Conservation (phyloP, 2,329 filamentous ascomycete species). For the Botrytis deweyae region DNA sequence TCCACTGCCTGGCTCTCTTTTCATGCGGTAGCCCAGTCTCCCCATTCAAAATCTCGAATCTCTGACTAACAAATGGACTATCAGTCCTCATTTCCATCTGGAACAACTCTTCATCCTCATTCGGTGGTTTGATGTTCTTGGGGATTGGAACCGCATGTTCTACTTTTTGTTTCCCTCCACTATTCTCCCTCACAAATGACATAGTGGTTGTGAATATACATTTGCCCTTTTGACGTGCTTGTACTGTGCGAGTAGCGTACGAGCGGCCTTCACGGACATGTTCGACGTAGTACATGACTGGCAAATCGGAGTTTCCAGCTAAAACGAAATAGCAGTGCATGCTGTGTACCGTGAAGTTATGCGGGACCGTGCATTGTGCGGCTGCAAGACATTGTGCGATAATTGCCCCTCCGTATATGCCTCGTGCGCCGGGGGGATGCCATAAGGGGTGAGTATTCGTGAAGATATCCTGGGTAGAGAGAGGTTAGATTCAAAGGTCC, state of each 20-base stretch:
- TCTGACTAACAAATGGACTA: constrained; percentile 57
- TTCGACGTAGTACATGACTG: constrained; percentile 94
- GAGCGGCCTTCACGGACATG: constrained; percentile 85
- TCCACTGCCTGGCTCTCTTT: constrained; percentile 71
- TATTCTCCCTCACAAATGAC: constrained; percentile 73
- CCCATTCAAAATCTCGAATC: constrained; percentile 57
- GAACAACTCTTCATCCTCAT: constrained; percentile 45
- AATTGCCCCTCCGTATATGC: constrained; percentile 89
- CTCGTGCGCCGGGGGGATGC: constrained; percentile 88
- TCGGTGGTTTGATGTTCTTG: constrained; percentile 41
- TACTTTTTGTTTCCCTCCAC: constrained; percentile 53
- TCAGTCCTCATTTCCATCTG: constrained; percentile 33
- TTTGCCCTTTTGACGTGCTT: constrained; percentile 82
- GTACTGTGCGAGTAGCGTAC: constrained; percentile 92
- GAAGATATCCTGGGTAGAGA: constrained; percentile 69
- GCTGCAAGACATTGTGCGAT: constrained; percentile 90
- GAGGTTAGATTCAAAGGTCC: neutral
- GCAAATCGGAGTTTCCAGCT: constrained; percentile 78
- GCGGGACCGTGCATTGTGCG: constrained; percentile 81
- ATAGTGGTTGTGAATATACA: constrained; percentile 96
- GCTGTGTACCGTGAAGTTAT: constrained; percentile 80
- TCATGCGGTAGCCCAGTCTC: constrained; percentile 54
- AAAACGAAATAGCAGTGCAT: constrained; percentile 99
- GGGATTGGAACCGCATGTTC: constrained; percentile 66
- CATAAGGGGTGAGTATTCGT: constrained; percentile 90